Evolutionary conservation across 768 basidiomycete genomes (phyloP), one percentile per base, ranked within the genome.

Genomic region (Amanita rubescens): DNA sequence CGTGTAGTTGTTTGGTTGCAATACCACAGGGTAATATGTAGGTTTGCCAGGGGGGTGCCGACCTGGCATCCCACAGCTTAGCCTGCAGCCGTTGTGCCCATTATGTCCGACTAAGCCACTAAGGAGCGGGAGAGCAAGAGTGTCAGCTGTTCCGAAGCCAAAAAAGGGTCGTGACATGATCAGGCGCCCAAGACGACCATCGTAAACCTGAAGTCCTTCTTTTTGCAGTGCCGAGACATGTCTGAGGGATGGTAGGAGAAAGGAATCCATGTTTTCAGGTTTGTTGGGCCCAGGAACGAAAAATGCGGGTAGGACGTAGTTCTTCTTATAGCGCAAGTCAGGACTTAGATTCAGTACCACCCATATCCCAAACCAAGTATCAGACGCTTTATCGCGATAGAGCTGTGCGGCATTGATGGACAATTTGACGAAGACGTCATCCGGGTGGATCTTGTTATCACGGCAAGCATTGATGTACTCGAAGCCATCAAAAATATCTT

Each of bases 321-420:
- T 51, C 54, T 69, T 70, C 50, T 70, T 65, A 57, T 71, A 73
- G 1, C 62, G 61, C 6, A 49, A n/a, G 11, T 62, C 57, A 0
- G 69, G 75, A 0, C 54, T 20, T 1, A 68, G 51, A 52, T 72
- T 66, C 0, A 71, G 12, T 0, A 77, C 38, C 0, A 76, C 51
- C 70, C 70, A 74, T 0, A 75, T 71, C 42, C 59, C 66, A 15
- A 67, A 65, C 64, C 64, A 66, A 50, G 63, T 63, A 55, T 69
- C 65, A 6, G 72, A 65, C 2, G 11, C 39, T 56, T 74, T 75
- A 57, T 60, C 61, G 6, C 51, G 49, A 53, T 73, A 74, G 2
- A 77, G 65, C 53, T 77, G 75, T 0, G 69, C 67, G 0, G 75
- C 71, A 48, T 77, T 69, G 7, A 74, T 57, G 0, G 71, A 75